Evolutionary conservation across 2,329 filamentous ascomycete genomes (phyloP).

Genomic region (Colletotrichum sp.): DNA sequence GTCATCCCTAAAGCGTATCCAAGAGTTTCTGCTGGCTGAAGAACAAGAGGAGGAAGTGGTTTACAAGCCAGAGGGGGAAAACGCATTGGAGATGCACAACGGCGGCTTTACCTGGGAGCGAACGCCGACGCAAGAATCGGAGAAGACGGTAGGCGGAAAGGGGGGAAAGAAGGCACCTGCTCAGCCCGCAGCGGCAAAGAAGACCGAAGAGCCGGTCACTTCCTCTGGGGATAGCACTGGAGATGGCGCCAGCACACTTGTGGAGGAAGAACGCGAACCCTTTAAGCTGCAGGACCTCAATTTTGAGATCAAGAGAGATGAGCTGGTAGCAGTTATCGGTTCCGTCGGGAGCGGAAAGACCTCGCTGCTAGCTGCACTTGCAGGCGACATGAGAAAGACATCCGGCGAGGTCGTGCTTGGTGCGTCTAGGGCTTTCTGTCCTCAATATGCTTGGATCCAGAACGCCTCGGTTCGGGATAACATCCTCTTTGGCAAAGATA

Average conservation of each 20-base stretch:
- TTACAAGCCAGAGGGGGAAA: slow-evolving; percentile 59
- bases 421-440: slow-evolving; percentile 86
- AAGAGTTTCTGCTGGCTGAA: slow-evolving; percentile 87
- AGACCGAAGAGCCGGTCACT: slow-evolving; percentile 36
- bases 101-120: slow-evolving; percentile 91
- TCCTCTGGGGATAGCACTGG: slow-evolving; percentile 50
- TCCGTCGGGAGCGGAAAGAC: slow-evolving; percentile 91
- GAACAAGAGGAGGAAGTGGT: slow-evolving; percentile 77
- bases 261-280: slow-evolving; percentile 67
- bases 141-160: slow-evolving; percentile 45
- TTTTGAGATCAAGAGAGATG: slow-evolving; percentile 73
- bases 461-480: slow-evolving; percentile 88
- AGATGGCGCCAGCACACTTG: slow-evolving; percentile 60
- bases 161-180: slow-evolving; percentile 49
- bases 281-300: slow-evolving; percentile 76
- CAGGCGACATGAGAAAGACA: slow-evolving; percentile 92
- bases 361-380: slow-evolving; percentile 85
- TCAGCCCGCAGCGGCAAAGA: slow-evolving; percentile 25
- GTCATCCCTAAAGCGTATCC: slow-evolving; percentile 82
- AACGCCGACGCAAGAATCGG: slow-evolving; percentile 59
- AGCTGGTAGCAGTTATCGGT: slow-evolving; percentile 85
- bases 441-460: slow-evolving; percentile 98
- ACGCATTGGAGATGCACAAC: slow-evolving; percentile 73
- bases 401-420: slow-evolving; percentile 76
- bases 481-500: slow-evolving; percentile 85